Evolutionary conservation across 2,329 filamentous ascomycete species (phyloP), one percentile per base, ranked within the genome.

Genomic region (Chrysoporthe puriensis): DNA sequence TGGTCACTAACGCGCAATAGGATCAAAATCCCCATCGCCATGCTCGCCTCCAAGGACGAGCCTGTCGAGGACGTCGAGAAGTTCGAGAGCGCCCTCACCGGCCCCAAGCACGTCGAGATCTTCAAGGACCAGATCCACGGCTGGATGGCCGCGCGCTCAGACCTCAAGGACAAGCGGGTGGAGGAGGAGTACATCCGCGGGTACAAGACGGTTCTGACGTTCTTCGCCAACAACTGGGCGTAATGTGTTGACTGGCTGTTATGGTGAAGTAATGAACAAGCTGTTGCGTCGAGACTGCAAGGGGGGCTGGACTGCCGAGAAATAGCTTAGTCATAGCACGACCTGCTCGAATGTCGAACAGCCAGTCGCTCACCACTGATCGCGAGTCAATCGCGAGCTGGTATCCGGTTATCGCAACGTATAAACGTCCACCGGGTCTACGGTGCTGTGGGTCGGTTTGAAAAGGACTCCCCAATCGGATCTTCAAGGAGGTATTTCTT

Each of bases 1-100:
- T 14, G 6, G 0, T 16, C 9, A 46, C 40, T 61, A 11, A 46
- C 43, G 8, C 40, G 48, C 42, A 40, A 52, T 62, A 69, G 79
- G 9, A 82, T 92, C 77, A 86, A 83, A 64, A 81, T 91, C 8
- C 90, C 90, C 1, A 79, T 90, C 52, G 81, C 84, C 65, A 72
- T 91, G 72, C 82, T 93, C 1, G 89, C 90, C 0, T 91, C 89
- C 44, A 85, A 85, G 74, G 90, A 92, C 71, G 88, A 92, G 80
- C 76, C 81, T 3, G 79, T 76, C 0, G 84, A 85, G 3, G 82
- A 82, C 50, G 85, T 90, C 52, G 79, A 86, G 76, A 80, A 86
- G 75, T 88, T 87, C 70, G 82, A 86, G 74, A 76, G 80, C n/a
- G 80, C 79, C 11, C 81, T 91, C 63, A 80, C 78, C 40, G 84